phyloP scores from a whole-genome alignment of 2,329 filamentous ascomycete genomes.

The Hansfordia pulvinata region DNA sequence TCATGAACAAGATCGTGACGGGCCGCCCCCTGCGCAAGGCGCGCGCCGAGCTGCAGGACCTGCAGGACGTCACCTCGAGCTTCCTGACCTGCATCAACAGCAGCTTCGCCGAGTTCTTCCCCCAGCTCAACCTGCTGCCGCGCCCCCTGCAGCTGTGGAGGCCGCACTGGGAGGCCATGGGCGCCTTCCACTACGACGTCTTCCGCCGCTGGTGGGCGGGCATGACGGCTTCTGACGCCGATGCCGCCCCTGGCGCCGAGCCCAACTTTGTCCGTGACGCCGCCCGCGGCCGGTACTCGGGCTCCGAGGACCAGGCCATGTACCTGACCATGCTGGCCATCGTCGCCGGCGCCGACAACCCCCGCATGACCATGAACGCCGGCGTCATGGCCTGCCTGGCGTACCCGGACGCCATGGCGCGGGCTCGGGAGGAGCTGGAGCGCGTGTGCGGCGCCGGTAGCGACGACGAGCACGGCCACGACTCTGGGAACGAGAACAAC shows the following conservation, averaged over 20 bases:
- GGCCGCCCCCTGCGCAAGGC: conserved; percentile 18
- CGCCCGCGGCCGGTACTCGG: conserved; percentile 17
- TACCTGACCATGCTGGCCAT: conserved; percentile 21
- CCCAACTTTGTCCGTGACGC: conserved; percentile 20
- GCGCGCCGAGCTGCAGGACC: conserved; percentile 18
- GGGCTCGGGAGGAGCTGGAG: conserved; percentile 27
- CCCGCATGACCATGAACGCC: conserved; percentile 20
- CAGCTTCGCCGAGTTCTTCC: conserved; percentile 23
- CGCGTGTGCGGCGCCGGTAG: conserved; percentile 21
- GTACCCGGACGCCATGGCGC: conserved; percentile 18
- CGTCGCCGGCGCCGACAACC: conserved; percentile 28
- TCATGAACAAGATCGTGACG: conserved; percentile 21
- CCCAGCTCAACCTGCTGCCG: conserved; percentile 17
- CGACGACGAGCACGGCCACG: too few relatives aligned
- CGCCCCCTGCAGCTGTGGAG: conserved; percentile 18
- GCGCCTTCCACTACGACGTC: conserved; percentile 18
- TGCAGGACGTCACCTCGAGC: conserved; percentile 19
- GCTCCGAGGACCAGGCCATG: conserved; percentile 22
- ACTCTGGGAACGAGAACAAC: too few relatives aligned
- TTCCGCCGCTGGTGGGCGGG: conserved; percentile 20
- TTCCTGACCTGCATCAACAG: conserved; percentile 20
- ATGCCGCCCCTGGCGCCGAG: conserved; percentile 16
- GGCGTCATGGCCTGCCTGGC: conserved; percentile 15
- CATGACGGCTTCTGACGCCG: conserved; percentile 10
- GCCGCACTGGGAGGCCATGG: conserved; percentile 17